Percentiles rank a stretch among this genome's conserved stretches.
phyloP scores from a whole-genome alignment of 2,329 filamentous ascomycete genomes.

The Trichophyton verrucosum region DNA sequence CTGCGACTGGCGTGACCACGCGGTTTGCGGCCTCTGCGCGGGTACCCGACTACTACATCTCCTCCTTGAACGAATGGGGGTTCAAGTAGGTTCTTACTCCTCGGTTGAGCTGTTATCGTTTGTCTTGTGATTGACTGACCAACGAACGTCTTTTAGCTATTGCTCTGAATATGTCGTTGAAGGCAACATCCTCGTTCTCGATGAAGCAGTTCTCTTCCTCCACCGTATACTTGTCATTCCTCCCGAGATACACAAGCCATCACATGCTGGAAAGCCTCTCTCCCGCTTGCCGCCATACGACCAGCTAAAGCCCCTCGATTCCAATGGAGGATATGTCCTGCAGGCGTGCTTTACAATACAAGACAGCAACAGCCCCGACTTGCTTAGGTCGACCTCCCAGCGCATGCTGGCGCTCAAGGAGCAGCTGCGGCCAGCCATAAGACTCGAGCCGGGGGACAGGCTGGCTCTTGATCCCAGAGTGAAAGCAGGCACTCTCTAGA shows the following conservation, averaged over 20 bases:
- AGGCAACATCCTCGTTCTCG: slow-evolving; percentile 46
- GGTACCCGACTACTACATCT: slow-evolving; percentile 39
- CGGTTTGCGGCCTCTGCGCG: slow-evolving; percentile 40
- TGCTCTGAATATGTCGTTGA: slow-evolving; percentile 45
- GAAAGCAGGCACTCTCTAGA: slow-evolving; percentile 28
- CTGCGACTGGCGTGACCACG: slow-evolving; percentile 41
- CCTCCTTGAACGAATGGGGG: slow-evolving; percentile 41
- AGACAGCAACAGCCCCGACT: slow-evolving; percentile 42
- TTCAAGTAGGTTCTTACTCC: slow-evolving; percentile 36
- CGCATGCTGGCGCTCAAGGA: slow-evolving; percentile 45
- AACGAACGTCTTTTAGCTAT: slow-evolving; percentile 30
- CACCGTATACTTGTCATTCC: slow-evolving; percentile 42
- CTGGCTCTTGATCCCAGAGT: slow-evolving; percentile 49
- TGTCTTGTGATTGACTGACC: background rate
- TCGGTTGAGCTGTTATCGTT: background rate
- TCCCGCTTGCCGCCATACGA: slow-evolving; percentile 31
- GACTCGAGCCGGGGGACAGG: slow-evolving; percentile 46
- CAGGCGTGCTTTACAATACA: slow-evolving; percentile 47
- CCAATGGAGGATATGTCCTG: slow-evolving; percentile 45
- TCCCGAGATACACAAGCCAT: slow-evolving; percentile 21
- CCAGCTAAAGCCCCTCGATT: slow-evolving; percentile 41
- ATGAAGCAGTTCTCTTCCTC: slow-evolving; percentile 46
- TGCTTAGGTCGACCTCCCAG: slow-evolving; percentile 42
- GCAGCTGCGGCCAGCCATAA: slow-evolving; percentile 43
- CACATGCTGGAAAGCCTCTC: slow-evolving; percentile 21